A percentile compares a stretch with the other conserved stretches of the same genome.
These are phyloP conservation scores for Austropuccinia psidii DNA, from an alignment of 1,284 basidiomycete species.

Conservation along the genomic window DNA sequence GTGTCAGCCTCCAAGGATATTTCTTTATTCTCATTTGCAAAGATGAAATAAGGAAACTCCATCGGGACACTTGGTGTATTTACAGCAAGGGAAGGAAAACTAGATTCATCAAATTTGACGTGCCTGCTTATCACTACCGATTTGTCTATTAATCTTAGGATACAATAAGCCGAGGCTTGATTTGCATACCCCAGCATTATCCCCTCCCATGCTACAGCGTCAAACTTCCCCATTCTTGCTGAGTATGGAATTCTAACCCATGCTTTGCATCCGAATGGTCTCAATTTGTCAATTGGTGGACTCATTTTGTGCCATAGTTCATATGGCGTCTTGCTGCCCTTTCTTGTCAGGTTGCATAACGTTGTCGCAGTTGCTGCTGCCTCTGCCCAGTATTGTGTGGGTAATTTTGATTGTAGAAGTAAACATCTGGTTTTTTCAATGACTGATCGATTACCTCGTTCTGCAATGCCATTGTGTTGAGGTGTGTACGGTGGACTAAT, in stretches of 20 bases:
- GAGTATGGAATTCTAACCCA: background rate
- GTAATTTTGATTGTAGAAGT: background rate
- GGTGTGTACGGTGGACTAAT: conserved; percentile 13
- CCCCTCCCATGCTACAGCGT: background rate
- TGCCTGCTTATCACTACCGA: background rate
- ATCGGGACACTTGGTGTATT: background rate
- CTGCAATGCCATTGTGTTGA: conserved; percentile 36
- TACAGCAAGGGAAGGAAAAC: background rate
- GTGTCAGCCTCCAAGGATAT: no score
- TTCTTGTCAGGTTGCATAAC: no score
- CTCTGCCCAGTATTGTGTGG: conserved; percentile 6
- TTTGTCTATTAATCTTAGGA: background rate
- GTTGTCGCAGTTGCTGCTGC: no score
- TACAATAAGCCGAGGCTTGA: background rate
- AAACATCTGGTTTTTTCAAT: conserved; percentile 2
- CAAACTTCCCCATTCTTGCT: background rate
- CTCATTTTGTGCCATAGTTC: no score
- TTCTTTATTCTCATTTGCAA: no score
- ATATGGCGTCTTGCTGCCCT: no score
- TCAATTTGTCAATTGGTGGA: no score
- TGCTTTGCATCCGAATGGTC: background rate
- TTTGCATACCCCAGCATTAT: background rate
- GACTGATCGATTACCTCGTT: conserved; percentile 13
- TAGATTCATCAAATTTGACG: background rate
- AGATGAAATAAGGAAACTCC: no score